phyloP scores from a whole-genome alignment of 2,329 filamentous ascomycete genomes.

The Grosmannia huntii region DNA sequence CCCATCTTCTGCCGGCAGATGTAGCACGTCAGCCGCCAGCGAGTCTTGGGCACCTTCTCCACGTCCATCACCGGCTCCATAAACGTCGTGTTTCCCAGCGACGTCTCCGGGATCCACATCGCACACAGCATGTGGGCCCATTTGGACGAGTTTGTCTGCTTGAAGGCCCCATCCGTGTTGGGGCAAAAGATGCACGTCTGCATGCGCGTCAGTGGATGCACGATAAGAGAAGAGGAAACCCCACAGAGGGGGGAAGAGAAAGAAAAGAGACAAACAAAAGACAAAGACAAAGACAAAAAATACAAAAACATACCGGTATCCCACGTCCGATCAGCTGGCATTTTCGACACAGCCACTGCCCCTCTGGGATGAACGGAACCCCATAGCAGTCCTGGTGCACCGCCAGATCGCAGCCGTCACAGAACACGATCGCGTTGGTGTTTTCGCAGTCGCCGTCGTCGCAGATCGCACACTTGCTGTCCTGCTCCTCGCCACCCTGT shows the following conservation, averaged over 20 bases:
- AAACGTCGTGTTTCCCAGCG: conserved; percentile 87
- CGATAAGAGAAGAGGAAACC: background rate
- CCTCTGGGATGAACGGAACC: conserved; percentile 95
- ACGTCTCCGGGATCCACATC: conserved; percentile 97
- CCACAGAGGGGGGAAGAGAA: background rate
- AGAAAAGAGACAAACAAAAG: background rate
- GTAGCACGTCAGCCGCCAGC: conserved; percentile 91
- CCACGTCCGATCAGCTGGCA: conserved; percentile 91
- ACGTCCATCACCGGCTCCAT: conserved; percentile 98
- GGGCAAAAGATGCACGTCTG: conserved; percentile 96
- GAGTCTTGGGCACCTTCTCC: conserved; percentile 87
- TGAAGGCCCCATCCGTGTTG: conserved; percentile 94
- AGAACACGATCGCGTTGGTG: conserved; percentile 97
- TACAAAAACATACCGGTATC: conserved; percentile 50
- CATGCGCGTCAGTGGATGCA: background rate
- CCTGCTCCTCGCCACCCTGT: conserved; percentile 78
- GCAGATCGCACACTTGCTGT: conserved; percentile 94
- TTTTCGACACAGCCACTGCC: conserved; percentile 95
- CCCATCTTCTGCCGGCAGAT: conserved; percentile 97
- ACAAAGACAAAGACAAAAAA: background rate
- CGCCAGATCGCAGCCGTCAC: conserved; percentile 91
- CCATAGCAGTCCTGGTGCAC: conserved; percentile 99
- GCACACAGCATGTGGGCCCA: conserved; percentile 96
- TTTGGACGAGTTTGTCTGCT: conserved; percentile 90
- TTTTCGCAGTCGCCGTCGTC: conserved; percentile 99